Conservation (phyloP, 2,329 filamentous ascomycete genomes). For the Sphaerulina populicola region DNA sequence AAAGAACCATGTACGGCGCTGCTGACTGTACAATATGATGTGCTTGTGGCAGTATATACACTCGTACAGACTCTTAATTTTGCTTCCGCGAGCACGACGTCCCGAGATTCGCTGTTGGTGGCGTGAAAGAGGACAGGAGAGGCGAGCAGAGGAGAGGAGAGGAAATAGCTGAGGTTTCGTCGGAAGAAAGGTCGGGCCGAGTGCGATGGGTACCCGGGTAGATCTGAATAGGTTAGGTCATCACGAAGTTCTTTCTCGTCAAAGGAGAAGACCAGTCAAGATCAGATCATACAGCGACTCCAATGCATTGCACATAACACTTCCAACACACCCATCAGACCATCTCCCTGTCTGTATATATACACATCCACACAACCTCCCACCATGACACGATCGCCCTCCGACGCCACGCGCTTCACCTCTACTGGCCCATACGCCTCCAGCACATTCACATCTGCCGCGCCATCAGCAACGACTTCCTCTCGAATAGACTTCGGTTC, state of each 20-base stretch:
- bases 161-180: too few species aligned
- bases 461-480: slow-evolving; percentile 18
- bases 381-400: slow-evolving; percentile 57
- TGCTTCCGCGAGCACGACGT: neutral
- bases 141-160: too few species aligned
- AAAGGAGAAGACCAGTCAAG: neutral
- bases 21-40: neutral
- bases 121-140: neutral
- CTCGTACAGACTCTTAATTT: neutral
- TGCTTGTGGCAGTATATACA: neutral
- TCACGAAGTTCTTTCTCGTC: slow-evolving; percentile 3
- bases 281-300: slow-evolving; percentile 3
- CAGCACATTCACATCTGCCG: slow-evolving; percentile 46
- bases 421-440: slow-evolving; percentile 61
- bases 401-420: slow-evolving; percentile 73
- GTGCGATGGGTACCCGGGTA: neutral
- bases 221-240: neutral
- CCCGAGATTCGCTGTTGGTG: neutral
- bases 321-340: neutral
- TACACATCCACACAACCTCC: neutral
- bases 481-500: slow-evolving; percentile 27
- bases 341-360: neutral
- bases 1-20: neutral
- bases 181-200: too few species aligned
- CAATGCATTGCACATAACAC: slow-evolving; percentile 12